Percentiles rank a stretch among this genome's conserved stretches.
These are phyloP conservation scores for Aspergillus felis DNA, from an alignment of 2,329 filamentous ascomycete species.

Conservation along the genomic window DNA sequence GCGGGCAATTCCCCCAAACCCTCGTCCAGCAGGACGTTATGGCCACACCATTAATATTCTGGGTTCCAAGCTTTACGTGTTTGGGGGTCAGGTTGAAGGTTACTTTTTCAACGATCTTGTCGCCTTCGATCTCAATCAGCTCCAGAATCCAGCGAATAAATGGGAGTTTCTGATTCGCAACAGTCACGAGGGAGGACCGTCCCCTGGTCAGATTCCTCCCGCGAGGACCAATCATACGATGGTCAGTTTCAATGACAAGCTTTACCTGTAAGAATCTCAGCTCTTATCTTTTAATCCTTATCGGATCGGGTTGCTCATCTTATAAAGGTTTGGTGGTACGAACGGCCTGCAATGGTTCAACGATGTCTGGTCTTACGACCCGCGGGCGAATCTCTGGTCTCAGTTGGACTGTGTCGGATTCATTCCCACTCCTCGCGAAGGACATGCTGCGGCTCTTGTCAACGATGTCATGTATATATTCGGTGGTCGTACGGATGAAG, in stretches of 20 bases:
- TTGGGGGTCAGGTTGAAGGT: slow-evolving; percentile 94
- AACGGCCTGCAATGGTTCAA: slow-evolving; percentile 98
- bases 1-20: slow-evolving; percentile 79
- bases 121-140: slow-evolving; percentile 90
- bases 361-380: slow-evolving; percentile 96
- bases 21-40: slow-evolving; percentile 83
- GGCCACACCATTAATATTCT: slow-evolving; percentile 95
- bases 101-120: slow-evolving; percentile 97
- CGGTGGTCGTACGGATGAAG: slow-evolving; percentile 90
- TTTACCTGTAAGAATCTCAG: slow-evolving; percentile 70
- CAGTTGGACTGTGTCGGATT: slow-evolving; percentile 96
- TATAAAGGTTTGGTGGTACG: slow-evolving; percentile 82
- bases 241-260: slow-evolving; percentile 85
- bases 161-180: slow-evolving; percentile 91
- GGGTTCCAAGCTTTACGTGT: slow-evolving; percentile 95
- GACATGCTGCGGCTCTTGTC: slow-evolving; percentile 87
- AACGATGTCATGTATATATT: slow-evolving; percentile 99
- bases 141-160: slow-evolving; percentile 84
- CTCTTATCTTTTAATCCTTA: background rate
- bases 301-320: slow-evolving; percentile 1
- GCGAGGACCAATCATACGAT: slow-evolving; percentile 93
- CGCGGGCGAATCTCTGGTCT: slow-evolving; percentile 74
- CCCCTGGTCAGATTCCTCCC: slow-evolving; percentile 68
- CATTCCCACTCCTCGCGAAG: slow-evolving; percentile 88
- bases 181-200: slow-evolving; percentile 55